A percentile compares a stretch with the other conserved stretches of the same genome.
These are phyloP conservation scores for Barnettozyma californica DNA, from an alignment of 805 yeast species.

Conservation along the genomic window DNA sequence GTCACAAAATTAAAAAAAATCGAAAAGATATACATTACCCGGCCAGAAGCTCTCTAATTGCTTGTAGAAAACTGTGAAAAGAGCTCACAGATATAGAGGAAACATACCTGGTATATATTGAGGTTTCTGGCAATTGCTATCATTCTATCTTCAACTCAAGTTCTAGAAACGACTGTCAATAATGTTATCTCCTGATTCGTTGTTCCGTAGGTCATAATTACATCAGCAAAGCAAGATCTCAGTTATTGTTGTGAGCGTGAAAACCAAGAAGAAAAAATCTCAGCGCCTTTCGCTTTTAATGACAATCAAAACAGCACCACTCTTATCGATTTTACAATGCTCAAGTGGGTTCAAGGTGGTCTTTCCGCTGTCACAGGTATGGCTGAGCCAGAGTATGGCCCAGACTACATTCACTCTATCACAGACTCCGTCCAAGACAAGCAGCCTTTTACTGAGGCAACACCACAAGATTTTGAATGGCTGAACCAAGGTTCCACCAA, in stretches of 20 bases:
- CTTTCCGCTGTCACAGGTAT: conserved; percentile 94
- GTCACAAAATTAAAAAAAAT: not conserved
- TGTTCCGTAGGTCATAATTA: too few species aligned
- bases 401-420: conserved; percentile 86
- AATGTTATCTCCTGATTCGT: too few species aligned
- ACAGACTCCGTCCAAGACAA: conserved; percentile 51
- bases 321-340: conserved; percentile 36
- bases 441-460: conserved; percentile 55
- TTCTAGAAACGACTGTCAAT: too few species aligned
- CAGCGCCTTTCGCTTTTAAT: not conserved
- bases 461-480: conserved; percentile 72
- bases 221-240: not conserved
- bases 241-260: not conserved
- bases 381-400: conserved; percentile 96
- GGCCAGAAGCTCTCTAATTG: too few species aligned
- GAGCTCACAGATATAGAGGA: too few species aligned
- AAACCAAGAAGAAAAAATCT: not conserved
- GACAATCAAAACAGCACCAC: not conserved
- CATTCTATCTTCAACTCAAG: too few species aligned
- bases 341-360: conserved; percentile 80
- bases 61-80: too few species aligned
- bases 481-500: conserved; percentile 70
- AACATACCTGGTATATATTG: too few species aligned
- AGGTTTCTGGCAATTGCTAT: too few species aligned
- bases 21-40: too few species aligned